Base-by-base conservation (phyloP, 352 stramenopile genomes). In the Phytopythium aichiense region DNA sequence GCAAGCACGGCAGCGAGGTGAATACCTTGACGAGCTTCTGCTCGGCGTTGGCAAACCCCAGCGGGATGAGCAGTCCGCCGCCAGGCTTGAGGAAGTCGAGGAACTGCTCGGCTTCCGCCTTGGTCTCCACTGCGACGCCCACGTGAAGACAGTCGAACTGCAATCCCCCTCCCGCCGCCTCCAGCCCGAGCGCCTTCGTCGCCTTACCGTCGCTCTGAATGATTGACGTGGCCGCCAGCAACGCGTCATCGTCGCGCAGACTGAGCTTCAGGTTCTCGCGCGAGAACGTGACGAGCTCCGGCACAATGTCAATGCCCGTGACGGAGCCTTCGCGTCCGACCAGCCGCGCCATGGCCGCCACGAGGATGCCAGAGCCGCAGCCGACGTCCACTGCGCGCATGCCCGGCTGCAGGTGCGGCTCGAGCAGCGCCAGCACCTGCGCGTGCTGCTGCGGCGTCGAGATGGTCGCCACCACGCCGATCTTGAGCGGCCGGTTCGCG, bases 381-480 rank as follows among this genome's bases (percentile, higher is more conserved):
- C 88, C 88, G 22, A 95, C 61, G 60, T 95, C 88, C 50, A 96
- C 64, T 0, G 80, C 81, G 1, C 50, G 69, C 59, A 79, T 84
- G 1, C 84, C 84, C 16, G 79, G 72, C 55, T 88, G 71, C 57
- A 95, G 58, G 40, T 94, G 84, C 23, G 69, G 51, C 56, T 88
- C 81, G 0, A 95, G 56, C n/a, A 89, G 56, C 20, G 74, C 66
- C 58, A 95, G 57, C 15, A 94, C 84, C 65, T 92, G 80, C 31
- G 87, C 87, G 50, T 95, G 87, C 54, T 94, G 87, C 67, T 95
- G 87, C 18, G 87, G 87, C 16, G 87, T 95, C 37, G 87, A 95
- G 57, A 95, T 95, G 11, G 87, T 95, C 46, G 87, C 87, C 37
- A 92, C 72, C 33, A 76, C 74, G 7, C 78, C 84, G 66, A 95